These are phyloP conservation scores for Durio zibethinus DNA, from an alignment of 345 rosid species.

Conservation along the genomic window DNA sequence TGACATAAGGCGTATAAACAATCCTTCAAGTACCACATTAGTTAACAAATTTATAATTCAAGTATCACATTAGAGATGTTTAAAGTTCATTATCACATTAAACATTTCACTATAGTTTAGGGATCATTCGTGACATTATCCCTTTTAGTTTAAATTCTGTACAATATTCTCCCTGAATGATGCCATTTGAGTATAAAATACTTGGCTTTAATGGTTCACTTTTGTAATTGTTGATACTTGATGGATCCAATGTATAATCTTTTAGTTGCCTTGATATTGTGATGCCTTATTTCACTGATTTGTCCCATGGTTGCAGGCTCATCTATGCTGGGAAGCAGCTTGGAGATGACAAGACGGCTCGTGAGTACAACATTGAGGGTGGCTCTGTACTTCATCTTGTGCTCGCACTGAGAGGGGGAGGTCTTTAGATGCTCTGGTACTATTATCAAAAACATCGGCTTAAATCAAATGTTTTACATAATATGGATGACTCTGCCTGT, in stretches of 20 bases:
- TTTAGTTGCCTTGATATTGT: not conserved
- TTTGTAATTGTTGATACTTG: not conserved
- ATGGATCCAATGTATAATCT: not conserved
- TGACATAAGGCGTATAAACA: no score
- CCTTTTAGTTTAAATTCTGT: not conserved
- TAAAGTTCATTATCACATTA: no score
- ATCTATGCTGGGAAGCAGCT: slow-evolving; percentile 96
- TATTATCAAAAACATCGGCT: not conserved
- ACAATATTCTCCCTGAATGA: not conserved
- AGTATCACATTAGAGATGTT: no score
- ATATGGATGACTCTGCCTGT: not conserved
- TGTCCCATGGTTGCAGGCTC: slow-evolving; percentile 42
- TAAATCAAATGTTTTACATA: not conserved
- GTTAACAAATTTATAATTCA: no score
- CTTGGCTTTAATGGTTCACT: not conserved
- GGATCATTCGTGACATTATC: no score
- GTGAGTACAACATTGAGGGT: slow-evolving; percentile 89
- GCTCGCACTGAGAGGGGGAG: slow-evolving; percentile 92
- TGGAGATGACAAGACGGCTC: slow-evolving; percentile 91
- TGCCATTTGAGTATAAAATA: not conserved
- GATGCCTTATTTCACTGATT: not conserved
- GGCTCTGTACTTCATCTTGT: slow-evolving; percentile 99
- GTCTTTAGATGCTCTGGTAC: not conserved
- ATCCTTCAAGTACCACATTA: no score
- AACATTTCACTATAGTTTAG: no score